A percentile compares a stretch with the other conserved stretches of the same genome.
Conservation (phyloP, 1,284 basidiomycete genomes). For the Fomitopsis betulina region DNA sequence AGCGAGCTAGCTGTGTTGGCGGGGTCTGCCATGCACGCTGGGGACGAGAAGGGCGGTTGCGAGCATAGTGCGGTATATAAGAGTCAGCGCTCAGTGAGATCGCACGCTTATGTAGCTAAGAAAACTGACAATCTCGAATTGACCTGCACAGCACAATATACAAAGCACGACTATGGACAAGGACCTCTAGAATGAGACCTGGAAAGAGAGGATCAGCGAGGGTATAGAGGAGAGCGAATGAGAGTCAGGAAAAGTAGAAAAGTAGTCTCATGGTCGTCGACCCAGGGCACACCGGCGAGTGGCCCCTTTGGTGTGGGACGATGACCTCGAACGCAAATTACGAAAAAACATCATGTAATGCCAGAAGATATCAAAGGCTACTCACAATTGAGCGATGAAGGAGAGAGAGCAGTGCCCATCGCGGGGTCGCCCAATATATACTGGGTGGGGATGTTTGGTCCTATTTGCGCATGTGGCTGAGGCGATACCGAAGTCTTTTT, state of each 20-base stretch:
- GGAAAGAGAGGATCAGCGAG: not conserved
- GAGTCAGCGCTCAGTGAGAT: not conserved
- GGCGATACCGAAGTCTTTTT: too few relatives aligned
- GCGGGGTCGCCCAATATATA: too few relatives aligned
- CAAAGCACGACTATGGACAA: not conserved
- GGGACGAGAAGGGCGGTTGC: not conserved
- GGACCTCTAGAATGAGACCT: not conserved
- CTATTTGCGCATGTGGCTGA: too few relatives aligned
- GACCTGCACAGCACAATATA: slow-evolving; percentile 4
- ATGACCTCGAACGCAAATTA: slow-evolving; percentile 83
- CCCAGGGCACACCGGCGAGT: slow-evolving; percentile 71
- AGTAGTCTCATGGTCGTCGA: slow-evolving; percentile 65
- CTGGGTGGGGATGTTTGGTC: too few relatives aligned
- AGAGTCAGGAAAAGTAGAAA: slow-evolving; percentile 35
- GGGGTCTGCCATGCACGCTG: not conserved
- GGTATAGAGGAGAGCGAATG: not conserved
- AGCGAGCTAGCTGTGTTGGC: not conserved
- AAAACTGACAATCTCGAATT: slow-evolving; percentile 4
- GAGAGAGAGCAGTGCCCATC: not conserved
- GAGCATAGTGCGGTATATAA: not conserved
- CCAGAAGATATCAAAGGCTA: not conserved
- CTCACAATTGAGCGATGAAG: slow-evolving; percentile 15
- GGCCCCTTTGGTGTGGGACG: slow-evolving; percentile 61
- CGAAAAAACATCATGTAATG: slow-evolving; percentile 54
- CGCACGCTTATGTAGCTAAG: slow-evolving; percentile 9